phyloP scores from a whole-genome alignment of 225 moss, liverwort and hornwort species.

The Bryum argenteum region DNA sequence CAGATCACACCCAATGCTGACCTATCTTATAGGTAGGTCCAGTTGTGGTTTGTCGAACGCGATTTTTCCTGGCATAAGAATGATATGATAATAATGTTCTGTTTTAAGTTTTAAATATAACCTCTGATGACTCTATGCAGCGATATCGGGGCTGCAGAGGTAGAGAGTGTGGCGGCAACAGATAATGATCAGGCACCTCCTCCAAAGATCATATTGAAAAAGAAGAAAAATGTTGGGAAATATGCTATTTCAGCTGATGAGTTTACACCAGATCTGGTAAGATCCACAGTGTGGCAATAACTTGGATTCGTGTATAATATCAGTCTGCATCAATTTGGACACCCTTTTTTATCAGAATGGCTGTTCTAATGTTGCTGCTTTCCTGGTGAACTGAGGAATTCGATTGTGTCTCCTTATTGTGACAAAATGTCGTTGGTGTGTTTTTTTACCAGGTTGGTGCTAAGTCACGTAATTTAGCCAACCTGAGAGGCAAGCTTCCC shows the following conservation, averaged over 20 bases:
- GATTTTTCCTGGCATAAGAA: slow-evolving; percentile 3
- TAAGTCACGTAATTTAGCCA: slow-evolving; percentile 85
- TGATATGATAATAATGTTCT: slow-evolving; percentile 1
- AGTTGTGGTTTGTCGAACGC: slow-evolving; percentile 13
- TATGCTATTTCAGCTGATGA: slow-evolving; percentile 79
- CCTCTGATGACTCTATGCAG: slow-evolving; percentile 42
- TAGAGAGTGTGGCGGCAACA: slow-evolving; percentile 46
- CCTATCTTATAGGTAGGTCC: slow-evolving; percentile 44
- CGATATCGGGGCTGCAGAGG: slow-evolving; percentile 67
- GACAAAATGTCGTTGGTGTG: not conserved
- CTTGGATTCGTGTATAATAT: not conserved
- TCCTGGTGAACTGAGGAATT: not conserved
- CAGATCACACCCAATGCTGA: slow-evolving; percentile 58
- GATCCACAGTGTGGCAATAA: slow-evolving; percentile 1
- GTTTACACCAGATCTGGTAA: slow-evolving; percentile 86
- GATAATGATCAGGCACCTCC: slow-evolving; percentile 53
- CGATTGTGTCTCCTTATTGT: slow-evolving; percentile 4
- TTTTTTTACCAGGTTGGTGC: slow-evolving; percentile 66
- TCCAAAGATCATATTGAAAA: slow-evolving; percentile 73
- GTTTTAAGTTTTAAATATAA: not conserved
- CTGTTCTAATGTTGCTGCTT: not conserved
- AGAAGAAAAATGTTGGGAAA: slow-evolving; percentile 79
- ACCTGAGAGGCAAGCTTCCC: slow-evolving; percentile 84
- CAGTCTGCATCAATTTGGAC: not conserved
- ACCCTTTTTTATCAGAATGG: not conserved